Percentiles rank a stretch among this genome's conserved stretches.
These are phyloP conservation scores for Nicotiana obtusifolia DNA, from an alignment of 257 asterid genomes.

Conservation along the genomic window DNA sequence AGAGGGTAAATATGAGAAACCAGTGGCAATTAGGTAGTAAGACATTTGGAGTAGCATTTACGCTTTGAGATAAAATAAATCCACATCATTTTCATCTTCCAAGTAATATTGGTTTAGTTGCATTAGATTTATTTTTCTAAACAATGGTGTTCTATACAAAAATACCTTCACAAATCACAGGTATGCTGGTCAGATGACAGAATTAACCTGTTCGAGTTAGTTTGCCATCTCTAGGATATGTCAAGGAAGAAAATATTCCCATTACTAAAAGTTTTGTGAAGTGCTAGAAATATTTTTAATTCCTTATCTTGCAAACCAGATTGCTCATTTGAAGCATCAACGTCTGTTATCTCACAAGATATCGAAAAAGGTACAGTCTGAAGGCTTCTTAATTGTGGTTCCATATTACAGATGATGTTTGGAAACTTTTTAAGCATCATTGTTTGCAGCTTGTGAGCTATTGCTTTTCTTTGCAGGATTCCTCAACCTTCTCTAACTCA, in stretches of 20 bases:
- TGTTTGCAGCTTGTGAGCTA: not conserved
- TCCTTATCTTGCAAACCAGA: constrained; percentile 33
- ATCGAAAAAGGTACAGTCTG: constrained; percentile 45
- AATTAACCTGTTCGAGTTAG: not conserved
- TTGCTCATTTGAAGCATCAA: constrained; percentile 65
- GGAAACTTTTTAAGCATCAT: not conserved
- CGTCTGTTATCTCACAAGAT: constrained; percentile 52
- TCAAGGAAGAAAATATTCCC: not conserved
- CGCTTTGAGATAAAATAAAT: not conserved
- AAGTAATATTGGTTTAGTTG: not conserved
- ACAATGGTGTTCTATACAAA: too few species aligned
- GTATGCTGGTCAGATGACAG: not conserved
- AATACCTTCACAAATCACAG: too few species aligned
- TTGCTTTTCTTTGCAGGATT: constrained; percentile 7
- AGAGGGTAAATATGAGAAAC: not conserved
- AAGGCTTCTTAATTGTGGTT: constrained; percentile 1
- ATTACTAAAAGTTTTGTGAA: not conserved
- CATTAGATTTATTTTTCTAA: not conserved
- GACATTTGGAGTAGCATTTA: not conserved
- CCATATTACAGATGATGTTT: not conserved
- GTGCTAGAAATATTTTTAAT: not conserved
- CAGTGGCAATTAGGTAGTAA: not conserved
- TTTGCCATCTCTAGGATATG: not conserved
- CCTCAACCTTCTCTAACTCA: constrained; percentile 7
- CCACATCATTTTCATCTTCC: not conserved